Evolutionary conservation across 2,329 filamentous ascomycete species (phyloP).

Genomic region (Claviceps paspali): DNA sequence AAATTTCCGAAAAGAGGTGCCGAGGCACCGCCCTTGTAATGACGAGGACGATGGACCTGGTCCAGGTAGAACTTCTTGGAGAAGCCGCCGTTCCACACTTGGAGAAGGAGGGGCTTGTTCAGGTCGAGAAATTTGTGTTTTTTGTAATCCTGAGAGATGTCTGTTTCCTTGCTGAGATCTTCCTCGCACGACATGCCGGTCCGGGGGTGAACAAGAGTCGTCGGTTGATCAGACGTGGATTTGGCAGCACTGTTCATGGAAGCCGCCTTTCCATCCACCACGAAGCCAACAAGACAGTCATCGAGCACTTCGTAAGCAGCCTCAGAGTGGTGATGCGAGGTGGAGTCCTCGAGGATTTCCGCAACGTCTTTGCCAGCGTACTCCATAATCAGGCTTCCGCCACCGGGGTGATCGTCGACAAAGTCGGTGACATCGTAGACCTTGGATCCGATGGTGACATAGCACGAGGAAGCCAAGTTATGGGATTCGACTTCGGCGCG

Average conservation of each 20-base stretch:
- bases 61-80: conserved; percentile 92
- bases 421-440: conserved; percentile 95
- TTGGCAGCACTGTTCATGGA: conserved; percentile 12
- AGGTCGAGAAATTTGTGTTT: conserved; percentile 90
- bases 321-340: conserved; percentile 77
- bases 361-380: conserved; percentile 80
- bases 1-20: conserved; percentile 96
- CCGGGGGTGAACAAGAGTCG: conserved; percentile 32
- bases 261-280: conserved; percentile 43
- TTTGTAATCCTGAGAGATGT: conserved; percentile 60
- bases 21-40: conserved; percentile 86
- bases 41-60: conserved; percentile 86
- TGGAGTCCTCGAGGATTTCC: conserved; percentile 65
- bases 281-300: conserved; percentile 70
- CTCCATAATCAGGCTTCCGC: conserved; percentile 72
- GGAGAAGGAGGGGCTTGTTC: conserved; percentile 65
- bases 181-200: conserved; percentile 86
- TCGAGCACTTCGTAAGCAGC: conserved; percentile 92
- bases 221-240: conserved; percentile 13
- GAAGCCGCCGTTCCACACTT: conserved; percentile 81
- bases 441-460: conserved; percentile 76
- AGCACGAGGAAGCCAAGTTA: conserved; percentile 71
- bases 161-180: conserved; percentile 76
- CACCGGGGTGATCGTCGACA: conserved; percentile 78
- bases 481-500: conserved; percentile 67